Evolutionary conservation across 2,329 filamentous ascomycete genomes (phyloP), one percentile per base, ranked within the genome.

Genomic region (Aureobasidium pullulans): DNA sequence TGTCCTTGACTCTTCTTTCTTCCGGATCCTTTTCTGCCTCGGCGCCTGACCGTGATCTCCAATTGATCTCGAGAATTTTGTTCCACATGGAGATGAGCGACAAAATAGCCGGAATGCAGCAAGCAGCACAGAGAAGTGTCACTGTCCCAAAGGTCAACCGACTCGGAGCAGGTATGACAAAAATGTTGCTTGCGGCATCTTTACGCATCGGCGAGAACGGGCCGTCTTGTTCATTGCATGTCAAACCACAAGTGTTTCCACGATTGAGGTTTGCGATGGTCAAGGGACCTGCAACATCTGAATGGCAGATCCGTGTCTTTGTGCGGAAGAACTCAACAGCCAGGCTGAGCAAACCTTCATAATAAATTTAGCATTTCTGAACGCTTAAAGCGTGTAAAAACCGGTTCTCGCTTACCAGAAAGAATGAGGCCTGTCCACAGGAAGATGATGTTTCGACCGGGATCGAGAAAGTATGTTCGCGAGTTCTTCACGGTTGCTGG

Each of bases 361-460:
- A 56, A 15, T n/a, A 15, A n/a, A 7, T 9, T 48, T 19, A 59
- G 46, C 31, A 43, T n/a, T 36, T 23, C 23, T 23, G 23, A 23
- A 23, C 23, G 23, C 46, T 13, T 11, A 11, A 13, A 8, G 6
- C 7, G 31, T 9, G 10, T 29, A 3, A 8, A 13, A n/a, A 6
- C 13, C 15, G 16, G n/a, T 13, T 13, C 47, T 61, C 6, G 34
- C 77, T 70, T 61, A 81, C 83, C 85, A 28, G 81, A 78, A 11
- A 88, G 74, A 31, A 87, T 71, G 2, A 88, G 72, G 4, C 77
- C 75, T 0, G 83, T 84, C 85, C 85, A 88, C 0, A 86, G 36
- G 64, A 87, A 88, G 57, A 88, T 86, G 46, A 81, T 79, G 62
- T 87, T 86, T 37, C 85, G 76, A 2, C 84, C 84, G 0, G 81